Conservation (phyloP, 768 basidiomycete genomes). For the Lanmaoa rubissima region DNA sequence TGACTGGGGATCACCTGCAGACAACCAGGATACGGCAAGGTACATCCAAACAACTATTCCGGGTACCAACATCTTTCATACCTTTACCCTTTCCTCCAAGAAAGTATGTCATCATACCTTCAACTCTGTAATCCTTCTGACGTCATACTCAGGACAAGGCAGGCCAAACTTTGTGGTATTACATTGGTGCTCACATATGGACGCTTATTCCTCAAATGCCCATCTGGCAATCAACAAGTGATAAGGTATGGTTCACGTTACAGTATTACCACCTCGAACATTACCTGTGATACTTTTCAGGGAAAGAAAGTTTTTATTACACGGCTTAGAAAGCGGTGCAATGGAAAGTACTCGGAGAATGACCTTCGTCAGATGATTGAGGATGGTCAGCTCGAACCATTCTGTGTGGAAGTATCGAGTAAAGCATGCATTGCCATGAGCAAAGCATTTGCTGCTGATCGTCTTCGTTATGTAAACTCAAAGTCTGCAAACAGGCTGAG, state of each 20-base stretch:
- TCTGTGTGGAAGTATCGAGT: conserved; percentile 41
- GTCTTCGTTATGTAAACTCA: conserved; percentile 15
- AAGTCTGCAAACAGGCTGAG: not conserved
- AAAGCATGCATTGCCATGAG: conserved; percentile 19
- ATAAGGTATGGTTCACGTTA: conserved; percentile 30
- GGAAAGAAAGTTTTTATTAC: conserved; percentile 35
- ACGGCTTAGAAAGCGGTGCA: conserved; percentile 37
- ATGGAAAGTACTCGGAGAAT: conserved; percentile 28
- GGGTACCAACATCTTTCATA: conserved; percentile 40
- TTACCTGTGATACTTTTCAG: conserved; percentile 6
- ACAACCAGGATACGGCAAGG: conserved; percentile 32
- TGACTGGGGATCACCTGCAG: conserved; percentile 47
- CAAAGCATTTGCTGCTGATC: conserved; percentile 23
- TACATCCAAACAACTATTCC: conserved; percentile 34
- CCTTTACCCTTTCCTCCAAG: conserved; percentile 47
- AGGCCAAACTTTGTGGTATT: conserved; percentile 39
- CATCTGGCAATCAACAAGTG: conserved; percentile 41
- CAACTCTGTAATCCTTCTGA: conserved; percentile 4
- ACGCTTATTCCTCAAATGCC: conserved; percentile 25
- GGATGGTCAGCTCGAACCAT: conserved; percentile 41
- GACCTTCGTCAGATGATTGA: conserved; percentile 41
- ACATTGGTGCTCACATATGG: conserved; percentile 52
- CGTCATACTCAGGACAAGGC: conserved; percentile 30
- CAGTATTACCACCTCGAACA: not conserved
- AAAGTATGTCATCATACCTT: conserved; percentile 33